A percentile compares a stretch with the other conserved stretches of the same genome.
Evolutionary conservation across 2,329 filamentous ascomycete genomes (phyloP).

Genomic region (Colletotrichum sp.): DNA sequence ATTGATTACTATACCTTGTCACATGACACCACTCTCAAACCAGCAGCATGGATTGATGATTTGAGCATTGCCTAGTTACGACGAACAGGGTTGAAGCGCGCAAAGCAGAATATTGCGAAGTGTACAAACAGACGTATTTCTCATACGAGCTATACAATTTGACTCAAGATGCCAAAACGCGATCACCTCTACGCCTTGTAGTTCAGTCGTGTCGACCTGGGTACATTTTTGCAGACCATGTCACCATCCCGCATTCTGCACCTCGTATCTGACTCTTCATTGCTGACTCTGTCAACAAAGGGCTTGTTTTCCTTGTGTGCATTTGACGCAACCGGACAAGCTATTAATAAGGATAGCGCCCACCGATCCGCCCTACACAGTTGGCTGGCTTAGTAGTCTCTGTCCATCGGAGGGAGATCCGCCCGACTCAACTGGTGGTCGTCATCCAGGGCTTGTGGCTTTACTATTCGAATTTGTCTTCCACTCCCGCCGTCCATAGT

Average conservation of each 20-base stretch:
- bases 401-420: background rate
- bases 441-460: background rate
- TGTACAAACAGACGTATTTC: background rate
- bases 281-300: background rate
- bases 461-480: background rate
- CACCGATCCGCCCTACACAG: background rate
- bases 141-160: background rate
- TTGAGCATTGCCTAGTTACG: fast-evolving
- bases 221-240: background rate
- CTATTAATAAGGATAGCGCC: background rate
- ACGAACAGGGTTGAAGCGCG: background rate
- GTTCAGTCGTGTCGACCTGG: background rate
- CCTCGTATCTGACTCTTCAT: background rate
- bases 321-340: background rate
- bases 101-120: background rate
- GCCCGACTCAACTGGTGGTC: background rate
- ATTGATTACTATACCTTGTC: background rate
- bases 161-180: background rate
- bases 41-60: background rate
- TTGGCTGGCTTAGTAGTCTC: background rate
- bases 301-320: background rate
- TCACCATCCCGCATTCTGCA: background rate
- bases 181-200: background rate
- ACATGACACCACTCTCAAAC: background rate
- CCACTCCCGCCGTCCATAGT: background rate